Conservation (phyloP, 257 asterid species). For the Lithospermum erythrorhizon region DNA sequence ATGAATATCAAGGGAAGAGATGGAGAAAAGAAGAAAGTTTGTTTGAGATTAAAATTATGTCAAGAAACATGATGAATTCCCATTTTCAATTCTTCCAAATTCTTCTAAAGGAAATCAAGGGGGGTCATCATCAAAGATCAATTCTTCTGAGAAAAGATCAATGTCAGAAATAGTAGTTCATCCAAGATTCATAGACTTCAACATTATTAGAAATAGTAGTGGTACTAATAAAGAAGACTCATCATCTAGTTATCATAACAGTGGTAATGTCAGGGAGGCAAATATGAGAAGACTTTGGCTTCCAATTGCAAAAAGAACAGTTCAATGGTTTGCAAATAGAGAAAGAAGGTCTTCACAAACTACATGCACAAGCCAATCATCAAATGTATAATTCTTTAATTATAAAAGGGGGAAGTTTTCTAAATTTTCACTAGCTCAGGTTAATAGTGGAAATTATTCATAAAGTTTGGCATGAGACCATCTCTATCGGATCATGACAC, state of each 20-base stretch:
- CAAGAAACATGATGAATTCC: background rate
- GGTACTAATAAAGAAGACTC: too few species aligned
- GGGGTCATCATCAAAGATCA: too few species aligned
- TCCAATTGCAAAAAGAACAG: constrained; percentile 76
- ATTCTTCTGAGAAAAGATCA: constrained; percentile 21
- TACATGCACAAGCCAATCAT: constrained; percentile 13
- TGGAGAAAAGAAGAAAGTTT: constrained; percentile 17
- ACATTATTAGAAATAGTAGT: background rate
- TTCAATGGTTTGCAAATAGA: constrained; percentile 65
- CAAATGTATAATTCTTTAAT: constrained; percentile 11
- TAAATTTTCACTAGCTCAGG: too few species aligned
- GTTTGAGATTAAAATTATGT: constrained; percentile 24
- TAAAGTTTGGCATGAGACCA: too few species aligned
- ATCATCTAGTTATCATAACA: constrained; percentile 2
- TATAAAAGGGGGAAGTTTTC: too few species aligned
- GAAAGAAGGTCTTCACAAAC: constrained; percentile 28
- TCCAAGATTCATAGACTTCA: constrained; percentile 27
- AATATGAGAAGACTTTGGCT: constrained; percentile 50
- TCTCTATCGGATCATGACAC: too few species aligned
- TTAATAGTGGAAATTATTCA: too few species aligned
- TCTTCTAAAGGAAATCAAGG: too few species aligned
- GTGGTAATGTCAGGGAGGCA: constrained; percentile 29
- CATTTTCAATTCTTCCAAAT: too few species aligned
- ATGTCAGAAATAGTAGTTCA: constrained; percentile 52
- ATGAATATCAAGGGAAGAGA: constrained; percentile 21